Base-by-base conservation (phyloP, 495 filamentous ascomycete species). In the Xylaria curta region DNA sequence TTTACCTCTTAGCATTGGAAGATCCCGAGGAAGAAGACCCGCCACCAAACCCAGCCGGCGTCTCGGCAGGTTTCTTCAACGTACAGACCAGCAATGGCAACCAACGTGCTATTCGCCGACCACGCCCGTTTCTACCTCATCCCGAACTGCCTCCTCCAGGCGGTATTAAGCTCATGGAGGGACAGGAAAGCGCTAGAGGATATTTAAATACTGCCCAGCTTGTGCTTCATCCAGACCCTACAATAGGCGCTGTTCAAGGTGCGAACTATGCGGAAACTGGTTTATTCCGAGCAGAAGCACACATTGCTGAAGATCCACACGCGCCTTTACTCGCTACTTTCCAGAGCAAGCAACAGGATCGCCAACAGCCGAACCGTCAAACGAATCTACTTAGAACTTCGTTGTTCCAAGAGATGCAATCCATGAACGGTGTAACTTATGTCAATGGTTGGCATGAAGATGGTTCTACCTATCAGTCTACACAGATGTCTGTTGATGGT, bases 1-100 rank as follows among this genome's bases (percentile, higher is more conserved):
- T 97, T 9, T 91, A 92, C 70, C 76, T 96, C 0, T 79, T 97
- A 0, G 64, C 42, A 33, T 63, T 72, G 28, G 69, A 71, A 19
- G 88, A 87, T 0, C 31, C 83, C n/a, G 78, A 86, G 60, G 77
- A 78, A 4, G 80, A 83, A 0, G 80, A 82, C 2, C 68, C 78
- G 31, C 53, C 75, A 19, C 68, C 69, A 6, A 47, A 58, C 3
- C 64, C 64, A 2, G 56, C 70, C 10, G 33, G 58, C 6, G 9
- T 24, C 31, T 74, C 77, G 4, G 66, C 73, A 2, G 62, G 66
- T 0, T 75, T 79, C 38, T 69, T 75, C 1, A 69, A 75, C 2
- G 15, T 83, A 26, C 66, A 78, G 1, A 71, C 24, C 9, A 46
- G 78, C 31, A 58, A 66, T 26, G 56, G 76, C 46, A 38, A 44